Conservation (phyloP, 257 asterid species). For the Salvia hispanica region DNA sequence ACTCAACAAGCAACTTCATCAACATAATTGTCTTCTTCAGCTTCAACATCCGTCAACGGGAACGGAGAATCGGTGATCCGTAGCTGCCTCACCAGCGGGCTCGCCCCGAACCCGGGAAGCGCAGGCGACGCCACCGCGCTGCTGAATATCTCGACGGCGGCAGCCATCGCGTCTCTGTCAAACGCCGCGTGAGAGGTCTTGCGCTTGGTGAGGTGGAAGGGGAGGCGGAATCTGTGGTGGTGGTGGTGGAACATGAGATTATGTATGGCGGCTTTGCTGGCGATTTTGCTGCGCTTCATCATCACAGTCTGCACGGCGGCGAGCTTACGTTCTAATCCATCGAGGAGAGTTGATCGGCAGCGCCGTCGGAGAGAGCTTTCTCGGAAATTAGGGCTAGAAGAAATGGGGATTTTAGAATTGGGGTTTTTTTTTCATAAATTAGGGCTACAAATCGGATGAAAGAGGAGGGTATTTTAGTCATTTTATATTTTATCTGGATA, state of each 20-base stretch:
- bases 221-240: slow-evolving; percentile 21
- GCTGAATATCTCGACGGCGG: slow-evolving; percentile 44
- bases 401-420: too few species aligned
- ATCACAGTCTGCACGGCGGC: too few species aligned
- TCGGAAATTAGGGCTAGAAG: too few species aligned
- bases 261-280: slow-evolving; percentile 58
- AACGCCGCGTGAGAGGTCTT: slow-evolving; percentile 26
- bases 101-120: slow-evolving; percentile 67
- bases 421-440: too few species aligned
- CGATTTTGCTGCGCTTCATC: slow-evolving; percentile 52
- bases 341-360: too few species aligned
- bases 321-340: too few species aligned
- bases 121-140: slow-evolving; percentile 56
- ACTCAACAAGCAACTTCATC: slow-evolving; percentile 66
- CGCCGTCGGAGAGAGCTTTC: too few species aligned
- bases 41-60: slow-evolving; percentile 36
- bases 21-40: slow-evolving; percentile 38
- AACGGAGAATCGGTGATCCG: slow-evolving; percentile 63
- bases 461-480: too few species aligned
- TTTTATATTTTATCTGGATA: too few species aligned
- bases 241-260: slow-evolving; percentile 71
- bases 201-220: slow-evolving; percentile 38
- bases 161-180: slow-evolving; percentile 28
- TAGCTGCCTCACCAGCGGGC: slow-evolving; percentile 67
- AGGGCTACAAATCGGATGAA: too few species aligned